Conservation (phyloP, 140 eudicot species). For the Oenanthe javanica region DNA sequence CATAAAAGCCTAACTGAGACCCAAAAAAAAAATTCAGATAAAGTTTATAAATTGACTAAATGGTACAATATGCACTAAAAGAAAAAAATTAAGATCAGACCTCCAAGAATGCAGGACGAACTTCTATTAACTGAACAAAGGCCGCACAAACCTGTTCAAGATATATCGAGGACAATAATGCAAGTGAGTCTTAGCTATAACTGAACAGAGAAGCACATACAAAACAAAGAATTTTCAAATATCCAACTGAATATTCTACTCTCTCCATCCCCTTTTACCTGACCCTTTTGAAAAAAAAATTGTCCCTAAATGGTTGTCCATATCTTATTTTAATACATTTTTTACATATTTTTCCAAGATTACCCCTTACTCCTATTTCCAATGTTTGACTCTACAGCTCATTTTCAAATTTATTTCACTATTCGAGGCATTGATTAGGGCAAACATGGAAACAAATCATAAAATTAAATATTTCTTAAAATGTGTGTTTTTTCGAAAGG, state of each 20-base stretch:
- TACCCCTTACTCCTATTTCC: no score
- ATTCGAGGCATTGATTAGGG: no score
- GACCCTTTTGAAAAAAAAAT: no score
- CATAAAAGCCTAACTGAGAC: conserved; percentile 3
- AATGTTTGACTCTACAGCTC: no score
- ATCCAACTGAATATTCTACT: neutral
- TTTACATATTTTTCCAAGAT: no score
- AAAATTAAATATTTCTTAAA: no score
- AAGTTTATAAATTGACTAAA: neutral
- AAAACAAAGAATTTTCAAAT: neutral
- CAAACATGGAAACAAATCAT: no score
- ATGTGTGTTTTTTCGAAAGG: no score
- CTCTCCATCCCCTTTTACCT: no score
- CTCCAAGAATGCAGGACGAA: conserved; percentile 84
- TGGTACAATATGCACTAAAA: neutral
- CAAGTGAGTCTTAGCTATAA: neutral
- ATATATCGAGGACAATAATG: neutral
- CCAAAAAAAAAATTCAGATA: conserved; percentile 8
- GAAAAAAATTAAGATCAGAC: conserved; percentile 28
- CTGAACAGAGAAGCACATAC: neutral
- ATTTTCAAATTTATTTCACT: no score
- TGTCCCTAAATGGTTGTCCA: no score
- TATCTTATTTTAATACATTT: no score
- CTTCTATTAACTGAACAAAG: conserved; percentile 91
- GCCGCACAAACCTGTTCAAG: conserved; percentile 81